phyloP scores from a whole-genome alignment of 441 rosid genomes.

The Gossypium davidsonii region DNA sequence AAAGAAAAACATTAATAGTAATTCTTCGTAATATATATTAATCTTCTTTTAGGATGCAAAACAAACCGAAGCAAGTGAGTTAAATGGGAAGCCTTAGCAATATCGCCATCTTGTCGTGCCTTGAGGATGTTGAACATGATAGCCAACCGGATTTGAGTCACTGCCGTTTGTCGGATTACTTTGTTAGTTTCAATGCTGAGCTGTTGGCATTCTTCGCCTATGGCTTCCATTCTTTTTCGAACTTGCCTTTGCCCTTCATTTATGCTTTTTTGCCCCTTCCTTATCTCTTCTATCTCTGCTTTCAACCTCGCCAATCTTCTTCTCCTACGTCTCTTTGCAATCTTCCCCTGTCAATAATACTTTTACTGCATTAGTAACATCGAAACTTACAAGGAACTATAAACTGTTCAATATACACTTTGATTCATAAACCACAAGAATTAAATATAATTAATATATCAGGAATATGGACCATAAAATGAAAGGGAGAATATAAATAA shows the following conservation, averaged over 20 bases:
- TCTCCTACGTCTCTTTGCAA: neutral
- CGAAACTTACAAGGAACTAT: no score
- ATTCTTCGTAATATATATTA: no score
- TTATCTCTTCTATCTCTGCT: neutral
- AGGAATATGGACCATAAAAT: no score
- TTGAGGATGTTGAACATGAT: neutral
- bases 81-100: neutral
- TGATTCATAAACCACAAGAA: no score
- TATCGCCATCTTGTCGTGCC: neutral
- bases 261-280: neutral
- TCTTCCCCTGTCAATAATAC: neutral
- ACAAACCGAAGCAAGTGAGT: neutral
- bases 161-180: neutral
- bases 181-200: neutral
- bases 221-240: neutral
- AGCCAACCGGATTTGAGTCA: neutral
- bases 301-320: neutral
- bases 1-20: no score
- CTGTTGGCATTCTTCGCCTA: neutral
- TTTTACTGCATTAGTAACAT: neutral
- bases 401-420: no score
- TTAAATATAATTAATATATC: no score
- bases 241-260: neutral
- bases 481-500: no score
- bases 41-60: neutral